Conservation (phyloP, 495 filamentous ascomycete genomes). For the Usnea hakonensis region DNA sequence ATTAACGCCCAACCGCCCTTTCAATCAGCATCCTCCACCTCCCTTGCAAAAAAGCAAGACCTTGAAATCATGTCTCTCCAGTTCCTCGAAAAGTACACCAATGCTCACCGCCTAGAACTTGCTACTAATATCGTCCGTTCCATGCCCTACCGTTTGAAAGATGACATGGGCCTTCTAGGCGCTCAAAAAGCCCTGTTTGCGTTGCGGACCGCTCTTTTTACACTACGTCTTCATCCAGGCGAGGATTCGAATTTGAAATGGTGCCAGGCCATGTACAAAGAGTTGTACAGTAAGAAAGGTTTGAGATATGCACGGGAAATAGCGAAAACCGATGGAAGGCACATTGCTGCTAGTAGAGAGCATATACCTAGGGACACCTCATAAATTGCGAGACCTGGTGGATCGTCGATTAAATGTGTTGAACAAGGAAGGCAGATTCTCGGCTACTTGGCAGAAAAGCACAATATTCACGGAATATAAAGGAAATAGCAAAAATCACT, state of each 20-base stretch:
- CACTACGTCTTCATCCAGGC: background rate
- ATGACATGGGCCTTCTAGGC: constrained; percentile 16
- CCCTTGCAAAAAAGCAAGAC: background rate
- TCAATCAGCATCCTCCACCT: background rate
- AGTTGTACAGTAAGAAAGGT: constrained; percentile 14
- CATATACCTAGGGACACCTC: too few species aligned
- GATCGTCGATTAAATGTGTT: background rate
- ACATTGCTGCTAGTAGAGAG: background rate
- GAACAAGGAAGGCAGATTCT: background rate
- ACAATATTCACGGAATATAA: background rate
- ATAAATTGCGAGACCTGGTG: background rate
- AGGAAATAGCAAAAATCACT: background rate
- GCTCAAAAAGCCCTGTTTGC: constrained; percentile 17
- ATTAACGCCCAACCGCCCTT: background rate
- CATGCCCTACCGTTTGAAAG: constrained; percentile 15
- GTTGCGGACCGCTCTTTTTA: constrained; percentile 13
- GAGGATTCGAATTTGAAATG: constrained; percentile 17
- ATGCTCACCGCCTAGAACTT: constrained; percentile 5
- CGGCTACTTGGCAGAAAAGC: background rate
- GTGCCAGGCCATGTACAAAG: constrained; percentile 12
- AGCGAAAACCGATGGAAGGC: constrained; percentile 11
- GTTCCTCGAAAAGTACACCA: constrained; percentile 1
- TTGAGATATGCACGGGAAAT: constrained; percentile 16
- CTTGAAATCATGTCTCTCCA: background rate
- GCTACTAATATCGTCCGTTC: constrained; percentile 18